Evolutionary conservation across 2,329 filamentous ascomycete genomes (phyloP), one percentile per base, ranked within the genome.

Genomic region (Chalara sp.): DNA sequence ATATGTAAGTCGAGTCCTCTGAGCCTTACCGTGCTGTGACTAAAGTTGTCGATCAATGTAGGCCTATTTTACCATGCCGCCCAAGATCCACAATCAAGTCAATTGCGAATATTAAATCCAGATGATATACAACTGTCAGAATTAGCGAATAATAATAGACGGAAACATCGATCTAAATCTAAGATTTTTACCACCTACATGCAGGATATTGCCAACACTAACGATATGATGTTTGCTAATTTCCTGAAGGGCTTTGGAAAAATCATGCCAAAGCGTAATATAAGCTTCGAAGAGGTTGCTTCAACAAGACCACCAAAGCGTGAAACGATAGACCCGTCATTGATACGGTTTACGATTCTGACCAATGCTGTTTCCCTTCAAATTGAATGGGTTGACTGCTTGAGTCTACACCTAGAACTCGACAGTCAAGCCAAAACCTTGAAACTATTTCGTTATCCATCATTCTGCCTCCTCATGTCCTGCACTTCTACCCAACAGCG

Each of bases 321-420:
- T 3, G 8, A 29, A 2, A 28, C 29, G 35, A 10, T 45, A 7
- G 43, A 45, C 21, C 21, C 32, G 10, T 32, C 43, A 2, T 13
- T 45, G 43, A 12, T 45, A 11, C 32, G 43, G n/a, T 45, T 29
- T 32, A 6, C 29, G 7, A 45, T n/a, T 10, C 30, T 45, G n/a
- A 6, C 29, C 29, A 29, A n/a, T 6, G 30, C 29, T 29, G 43
- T 30, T 10, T 29, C 21, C 21, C 12, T 57, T n/a, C 49, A 49
- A n/a, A 51, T 57, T 39, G 48, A 53, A 42, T 55, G 53, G 55
- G 55, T 55, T 1, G 51, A 52, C n/a, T 51, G 44, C 21, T 30
- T 53, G 11, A 47, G 45, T 12, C 37, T 53, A 4, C 53, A 57
- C 32, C 42, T 57, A 39, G 53, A 55, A 37, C 48, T 57, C 12